phyloP scores from a whole-genome alignment of 2,329 filamentous ascomycete genomes.

The Thelonectria blattea region DNA sequence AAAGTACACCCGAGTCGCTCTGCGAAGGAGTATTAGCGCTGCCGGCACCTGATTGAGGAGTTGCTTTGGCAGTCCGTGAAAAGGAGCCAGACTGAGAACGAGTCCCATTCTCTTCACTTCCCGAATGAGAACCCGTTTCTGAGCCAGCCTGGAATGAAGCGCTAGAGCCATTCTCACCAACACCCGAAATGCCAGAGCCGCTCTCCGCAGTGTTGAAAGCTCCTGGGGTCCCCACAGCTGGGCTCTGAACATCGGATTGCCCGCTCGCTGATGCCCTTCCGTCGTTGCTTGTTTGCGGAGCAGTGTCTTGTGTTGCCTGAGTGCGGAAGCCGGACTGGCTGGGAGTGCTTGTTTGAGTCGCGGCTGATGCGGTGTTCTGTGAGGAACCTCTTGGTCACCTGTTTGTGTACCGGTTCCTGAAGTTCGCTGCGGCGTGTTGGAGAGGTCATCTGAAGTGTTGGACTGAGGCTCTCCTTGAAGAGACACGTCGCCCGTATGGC shows the following conservation, averaged over 20 bases:
- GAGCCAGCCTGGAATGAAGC: too few species aligned
- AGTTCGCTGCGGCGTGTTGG: not conserved
- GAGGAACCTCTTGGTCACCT: not conserved
- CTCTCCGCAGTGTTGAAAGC: too few species aligned
- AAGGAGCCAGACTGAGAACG: too few species aligned
- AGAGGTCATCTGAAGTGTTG: not conserved
- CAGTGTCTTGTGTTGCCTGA: not conserved
- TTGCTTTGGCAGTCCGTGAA: too few species aligned
- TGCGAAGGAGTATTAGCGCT: not conserved
- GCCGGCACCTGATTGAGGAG: not conserved
- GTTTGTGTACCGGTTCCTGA: not conserved
- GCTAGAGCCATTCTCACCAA: too few species aligned
- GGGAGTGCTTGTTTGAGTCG: not conserved
- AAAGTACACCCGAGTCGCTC: not conserved
- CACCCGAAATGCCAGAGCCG: too few species aligned
- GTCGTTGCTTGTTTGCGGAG: not conserved
- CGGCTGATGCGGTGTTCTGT: not conserved
- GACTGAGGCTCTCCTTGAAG: not conserved
- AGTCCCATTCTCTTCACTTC: too few species aligned
- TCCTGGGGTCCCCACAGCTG: too few species aligned
- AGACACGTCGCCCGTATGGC: not conserved
- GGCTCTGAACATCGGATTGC: not conserved
- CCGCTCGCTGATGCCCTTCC: not conserved
- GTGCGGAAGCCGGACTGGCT: not conserved
- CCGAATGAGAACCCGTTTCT: too few species aligned